phyloP scores from a whole-genome alignment of 495 filamentous ascomycete genomes.

The Poronia punctata region DNA sequence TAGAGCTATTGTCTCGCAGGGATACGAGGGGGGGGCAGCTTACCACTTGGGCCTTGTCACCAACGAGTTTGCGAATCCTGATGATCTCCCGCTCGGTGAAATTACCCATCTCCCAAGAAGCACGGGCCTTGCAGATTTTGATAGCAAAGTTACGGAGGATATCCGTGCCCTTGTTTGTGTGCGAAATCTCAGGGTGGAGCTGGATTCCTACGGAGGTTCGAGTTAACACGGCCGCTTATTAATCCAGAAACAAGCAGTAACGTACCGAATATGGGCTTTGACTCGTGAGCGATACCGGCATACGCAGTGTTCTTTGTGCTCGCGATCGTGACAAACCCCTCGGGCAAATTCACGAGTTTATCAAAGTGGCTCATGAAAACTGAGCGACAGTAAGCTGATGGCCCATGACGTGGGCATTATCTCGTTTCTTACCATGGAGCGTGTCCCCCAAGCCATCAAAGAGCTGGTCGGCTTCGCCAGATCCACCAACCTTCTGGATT shows the following conservation, averaged over 20 bases:
- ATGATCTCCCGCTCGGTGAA: slow-evolving; percentile 75
- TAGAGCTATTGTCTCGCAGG: neutral
- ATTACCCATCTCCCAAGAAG: slow-evolving; percentile 75
- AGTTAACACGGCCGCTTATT: neutral
- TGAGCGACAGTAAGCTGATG: slow-evolving; percentile 1
- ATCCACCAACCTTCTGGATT: slow-evolving; percentile 32
- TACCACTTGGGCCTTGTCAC: slow-evolving; percentile 72
- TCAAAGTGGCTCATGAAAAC: slow-evolving; percentile 86
- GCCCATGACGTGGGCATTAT: no score
- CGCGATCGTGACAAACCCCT: slow-evolving; percentile 64
- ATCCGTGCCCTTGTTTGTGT: slow-evolving; percentile 55
- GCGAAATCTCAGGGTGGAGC: slow-evolving; percentile 82
- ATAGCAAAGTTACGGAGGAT: slow-evolving; percentile 77
- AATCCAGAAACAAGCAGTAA: neutral
- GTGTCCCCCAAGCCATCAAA: slow-evolving; percentile 63
- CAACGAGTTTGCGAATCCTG: slow-evolving; percentile 70
- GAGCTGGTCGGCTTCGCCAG: slow-evolving; percentile 59
- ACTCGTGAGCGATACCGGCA: slow-evolving; percentile 72
- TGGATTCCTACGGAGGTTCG: slow-evolving; percentile 47
- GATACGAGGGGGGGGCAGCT: slow-evolving; percentile 50
- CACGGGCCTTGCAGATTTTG: slow-evolving; percentile 62
- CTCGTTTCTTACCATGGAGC: slow-evolving; percentile 40
- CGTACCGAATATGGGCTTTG: slow-evolving; percentile 55
- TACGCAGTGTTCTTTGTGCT: slow-evolving; percentile 67
- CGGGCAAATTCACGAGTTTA: slow-evolving; percentile 67